Evolutionary conservation across 192 early-diverging fungal species (phyloP).

Genomic region (Dimargaris verticillata): DNA sequence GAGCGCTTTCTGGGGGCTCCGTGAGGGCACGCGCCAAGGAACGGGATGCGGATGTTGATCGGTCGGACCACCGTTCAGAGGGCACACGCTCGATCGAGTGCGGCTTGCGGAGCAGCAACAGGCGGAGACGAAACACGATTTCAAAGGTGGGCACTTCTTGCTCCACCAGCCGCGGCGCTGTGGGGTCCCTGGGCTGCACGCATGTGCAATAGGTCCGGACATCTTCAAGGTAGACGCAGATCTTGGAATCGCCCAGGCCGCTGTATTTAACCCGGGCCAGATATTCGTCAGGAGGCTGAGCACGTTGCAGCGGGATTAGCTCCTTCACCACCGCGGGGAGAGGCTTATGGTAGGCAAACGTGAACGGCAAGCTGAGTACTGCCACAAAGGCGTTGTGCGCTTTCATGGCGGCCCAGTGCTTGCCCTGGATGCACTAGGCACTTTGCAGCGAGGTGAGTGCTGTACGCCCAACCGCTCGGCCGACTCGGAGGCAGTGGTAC

Average conservation of each 20-base stretch:
- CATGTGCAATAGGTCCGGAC: slow-evolving; percentile 9
- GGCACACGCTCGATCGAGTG: no score
- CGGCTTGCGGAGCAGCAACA: background rate
- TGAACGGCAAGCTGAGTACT: slow-evolving; percentile 7
- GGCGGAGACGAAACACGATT: slow-evolving; percentile 9
- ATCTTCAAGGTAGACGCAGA: slow-evolving; percentile 4
- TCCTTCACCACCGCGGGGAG: slow-evolving; percentile 7
- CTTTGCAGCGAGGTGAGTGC: no score
- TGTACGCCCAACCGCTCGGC: no score
- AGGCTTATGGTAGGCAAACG: slow-evolving; percentile 7
- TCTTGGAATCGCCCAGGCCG: slow-evolving; percentile 5
- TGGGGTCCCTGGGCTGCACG: background rate
- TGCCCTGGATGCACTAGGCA: no score
- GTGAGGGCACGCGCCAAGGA: no score
- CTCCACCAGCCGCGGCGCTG: background rate
- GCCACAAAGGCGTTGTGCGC: slow-evolving; percentile 10
- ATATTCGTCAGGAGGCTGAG: slow-evolving; percentile 1
- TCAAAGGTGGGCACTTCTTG: slow-evolving; percentile 6
- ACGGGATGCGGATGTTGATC: no score
- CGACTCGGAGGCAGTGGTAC: no score
- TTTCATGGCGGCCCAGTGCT: no score
- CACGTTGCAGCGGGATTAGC: slow-evolving; percentile 2
- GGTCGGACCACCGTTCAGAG: no score
- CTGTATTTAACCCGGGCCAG: slow-evolving; percentile 11
- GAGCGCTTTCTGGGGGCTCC: no score